Evolutionary conservation across 305 asterid genomes (phyloP), one percentile per base, ranked within the genome.

Genomic region (Fraxinus sp.): DNA sequence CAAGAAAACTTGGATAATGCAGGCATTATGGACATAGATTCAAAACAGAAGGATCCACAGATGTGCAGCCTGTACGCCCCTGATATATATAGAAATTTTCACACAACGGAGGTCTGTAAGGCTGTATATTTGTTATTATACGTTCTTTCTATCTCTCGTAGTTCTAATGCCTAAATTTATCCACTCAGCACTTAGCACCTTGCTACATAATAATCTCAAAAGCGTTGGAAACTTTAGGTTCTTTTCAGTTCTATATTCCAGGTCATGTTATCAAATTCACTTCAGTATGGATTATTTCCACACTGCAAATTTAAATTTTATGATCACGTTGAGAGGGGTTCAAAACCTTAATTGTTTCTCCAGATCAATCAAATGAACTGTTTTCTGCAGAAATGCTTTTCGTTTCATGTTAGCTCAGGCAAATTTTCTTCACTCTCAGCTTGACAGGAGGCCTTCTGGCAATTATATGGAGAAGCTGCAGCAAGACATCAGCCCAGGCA

Each of bases 381-480:
- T 59, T 80, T 41, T 80, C 76, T 73, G 75, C 14, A 16, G 43
- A 59, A 57, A 14, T 66, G 14, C 11, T 41, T 75, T 66, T 10
- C 22, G 36, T 35, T 83, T 80, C 81, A 75, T 68, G 11, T 35
- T 74, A 82, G 78, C 62, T 79, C 62, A 8, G 82, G 59, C 59
- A 75, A 80, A 76, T 81, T 81, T 43, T 46, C 81, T 70, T 86
- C 85, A 74, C 80, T 81, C 76, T 75, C 93, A 97, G 99, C 87
- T 97, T 82, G 92, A 91, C 79, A 85, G 97, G 55, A 92, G 96
- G 86, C 97, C 97, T 86, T 80, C 88, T 36, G 87, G 82, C 82
- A 89, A 90, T 90, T 97, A 93, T 86, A 97, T 97, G 98, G 97
- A 93, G 87, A 89, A 87, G 85, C 49, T 91, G 89, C 99, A 97